Evolutionary conservation across 306 rosid species (phyloP).

Genomic region (Alnus glutinosa): DNA sequence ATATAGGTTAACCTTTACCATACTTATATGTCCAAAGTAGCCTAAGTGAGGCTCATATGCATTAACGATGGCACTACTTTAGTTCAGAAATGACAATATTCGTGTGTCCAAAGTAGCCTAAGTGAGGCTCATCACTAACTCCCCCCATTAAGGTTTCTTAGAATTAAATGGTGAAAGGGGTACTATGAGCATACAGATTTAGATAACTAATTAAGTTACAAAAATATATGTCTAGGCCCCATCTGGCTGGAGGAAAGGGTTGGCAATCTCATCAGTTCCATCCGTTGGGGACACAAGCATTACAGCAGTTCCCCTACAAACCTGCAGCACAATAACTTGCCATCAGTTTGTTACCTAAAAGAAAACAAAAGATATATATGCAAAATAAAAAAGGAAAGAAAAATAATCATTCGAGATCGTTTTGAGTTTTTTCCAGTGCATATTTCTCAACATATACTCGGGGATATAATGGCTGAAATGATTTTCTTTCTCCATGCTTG

Average conservation of each 20-base stretch:
- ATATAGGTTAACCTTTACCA: too few relatives aligned
- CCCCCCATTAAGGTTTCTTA: slow-evolving; percentile 6
- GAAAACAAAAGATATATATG: not conserved
- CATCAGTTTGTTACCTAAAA: slow-evolving; percentile 8
- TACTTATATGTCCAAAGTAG: too few relatives aligned
- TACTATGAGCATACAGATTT: slow-evolving; percentile 14
- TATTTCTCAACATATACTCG: not conserved
- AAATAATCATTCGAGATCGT: not conserved
- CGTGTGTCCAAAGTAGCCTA: not conserved
- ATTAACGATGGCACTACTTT: not conserved
- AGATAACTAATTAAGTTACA: not conserved
- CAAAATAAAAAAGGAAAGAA: not conserved
- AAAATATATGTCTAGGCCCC: slow-evolving; percentile 52
- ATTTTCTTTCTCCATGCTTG: not conserved
- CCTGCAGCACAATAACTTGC: slow-evolving; percentile 50
- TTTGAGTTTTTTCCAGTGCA: not conserved
- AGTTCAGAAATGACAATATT: not conserved
- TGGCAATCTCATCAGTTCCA: slow-evolving; percentile 96
- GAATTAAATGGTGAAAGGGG: slow-evolving; percentile 12
- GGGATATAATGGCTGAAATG: not conserved
- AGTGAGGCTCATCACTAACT: slow-evolving; percentile 14
- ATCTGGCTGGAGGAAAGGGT: slow-evolving; percentile 91
- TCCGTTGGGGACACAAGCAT: slow-evolving; percentile 99
- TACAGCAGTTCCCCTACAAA: slow-evolving; percentile 98
- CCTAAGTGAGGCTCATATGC: too few relatives aligned